Evolutionary conservation across 345 rosid genomes (phyloP), one percentile per base, ranked within the genome.

Genomic region (Arabidopsis suecica): DNA sequence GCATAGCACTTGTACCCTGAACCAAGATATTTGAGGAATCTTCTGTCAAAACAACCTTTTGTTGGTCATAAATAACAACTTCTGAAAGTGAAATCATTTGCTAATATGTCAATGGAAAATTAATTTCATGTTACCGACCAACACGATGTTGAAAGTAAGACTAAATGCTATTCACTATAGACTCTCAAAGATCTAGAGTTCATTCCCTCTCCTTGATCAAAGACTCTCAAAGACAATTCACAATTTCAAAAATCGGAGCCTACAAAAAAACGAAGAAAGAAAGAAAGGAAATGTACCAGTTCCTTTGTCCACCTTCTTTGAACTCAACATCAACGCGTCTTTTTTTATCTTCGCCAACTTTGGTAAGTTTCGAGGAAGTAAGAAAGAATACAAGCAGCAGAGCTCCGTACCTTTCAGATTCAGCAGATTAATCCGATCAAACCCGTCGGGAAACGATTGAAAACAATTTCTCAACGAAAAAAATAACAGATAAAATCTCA

Each of bases 291-390:
- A 1, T 8, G 18, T 82, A 94, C 99, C 97, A 95, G 76, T 94
- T 88, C 71, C 99, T 81, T 79, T 94, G 98, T 2, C 98, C 98
- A 5, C 98, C 96, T 75, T 91, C 93, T 80, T 90, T 95, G 69
- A 91, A 95, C 41, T 90, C 96, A 66, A 86, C 87, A 70, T 90
- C 97, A 28, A 91, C 79, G 22, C 64, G 82, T 62, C 88, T 86
- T 86, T 95, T 95, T 85, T 82, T 91, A 47, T 90, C 97, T 79
- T 84, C 88, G 5, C 99, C 99, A 49, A 92, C 85, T 69, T 90
- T 91, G 8, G 99, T 95, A 53, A 91, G 91, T 89, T 86, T 91
- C 28, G 99, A 95, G 0, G 99, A 95, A 56, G 87, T 73, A 50
- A 95, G 80, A 72, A 90, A 95, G 88, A 95, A 95, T 1, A 76